Evolutionary conservation across 805 yeast species (phyloP).

Genomic region (Candida railenensis): DNA sequence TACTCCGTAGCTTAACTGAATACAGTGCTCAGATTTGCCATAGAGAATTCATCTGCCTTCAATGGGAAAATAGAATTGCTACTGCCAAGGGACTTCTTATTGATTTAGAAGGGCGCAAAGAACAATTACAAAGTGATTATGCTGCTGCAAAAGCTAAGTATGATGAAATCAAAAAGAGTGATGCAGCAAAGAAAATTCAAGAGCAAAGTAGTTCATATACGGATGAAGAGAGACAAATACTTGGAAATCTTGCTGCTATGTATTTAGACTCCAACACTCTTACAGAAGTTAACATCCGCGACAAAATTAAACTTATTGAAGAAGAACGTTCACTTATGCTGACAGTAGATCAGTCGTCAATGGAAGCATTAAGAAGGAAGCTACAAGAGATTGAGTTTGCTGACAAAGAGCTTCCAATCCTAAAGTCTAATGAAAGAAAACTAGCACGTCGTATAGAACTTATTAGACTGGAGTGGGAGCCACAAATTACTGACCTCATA

Average conservation of each 20-base stretch:
- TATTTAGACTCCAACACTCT: constrained; percentile 37
- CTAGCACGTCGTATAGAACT: constrained; percentile 35
- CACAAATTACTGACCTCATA: constrained; percentile 54
- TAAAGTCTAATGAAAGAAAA: constrained; percentile 20
- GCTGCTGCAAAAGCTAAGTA: constrained; percentile 31
- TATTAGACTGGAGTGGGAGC: constrained; percentile 57
- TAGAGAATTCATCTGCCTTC: constrained; percentile 13
- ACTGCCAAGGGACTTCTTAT: constrained; percentile 22
- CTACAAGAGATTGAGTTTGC: constrained; percentile 32
- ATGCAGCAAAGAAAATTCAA: constrained; percentile 35
- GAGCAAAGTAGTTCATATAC: constrained; percentile 36
- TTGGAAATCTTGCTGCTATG: constrained; percentile 38
- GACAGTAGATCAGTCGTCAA: constrained; percentile 35
- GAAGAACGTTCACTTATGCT: constrained; percentile 43
- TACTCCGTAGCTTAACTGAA: constrained; percentile 20
- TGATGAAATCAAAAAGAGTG: constrained; percentile 38
- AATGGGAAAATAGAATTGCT: constrained; percentile 17
- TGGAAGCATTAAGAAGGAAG: constrained; percentile 39
- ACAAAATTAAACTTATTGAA: constrained; percentile 43
- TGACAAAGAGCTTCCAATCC: constrained; percentile 37
- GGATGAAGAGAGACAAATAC: constrained; percentile 34
- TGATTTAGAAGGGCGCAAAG: constrained; percentile 26
- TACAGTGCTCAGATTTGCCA: constrained; percentile 13
- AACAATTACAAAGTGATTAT: constrained; percentile 28
- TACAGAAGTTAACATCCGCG: constrained; percentile 34